Percentiles rank a stretch among this genome's conserved stretches.
phyloP scores from a whole-genome alignment of 1,284 basidiomycete genomes.

The Sutorius eximius region DNA sequence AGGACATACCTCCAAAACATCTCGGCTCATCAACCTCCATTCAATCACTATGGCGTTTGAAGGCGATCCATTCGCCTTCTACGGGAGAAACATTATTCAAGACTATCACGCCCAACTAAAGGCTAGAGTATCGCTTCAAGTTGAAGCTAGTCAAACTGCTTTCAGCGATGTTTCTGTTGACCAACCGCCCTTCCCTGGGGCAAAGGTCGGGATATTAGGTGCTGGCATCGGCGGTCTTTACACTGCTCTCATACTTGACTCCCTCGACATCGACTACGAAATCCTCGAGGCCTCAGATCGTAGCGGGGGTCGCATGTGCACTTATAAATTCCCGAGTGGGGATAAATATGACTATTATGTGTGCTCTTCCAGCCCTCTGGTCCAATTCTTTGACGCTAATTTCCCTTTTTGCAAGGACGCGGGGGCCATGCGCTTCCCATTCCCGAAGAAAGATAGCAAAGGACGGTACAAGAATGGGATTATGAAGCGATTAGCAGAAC shows the following conservation, averaged over 20 bases:
- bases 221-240: constrained; percentile 40
- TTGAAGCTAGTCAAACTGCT: background rate
- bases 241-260: constrained; percentile 35
- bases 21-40: background rate
- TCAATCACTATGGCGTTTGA: background rate
- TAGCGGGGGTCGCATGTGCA: constrained; percentile 37
- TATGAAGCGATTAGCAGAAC: constrained; percentile 35
- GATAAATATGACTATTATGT: constrained; percentile 19
- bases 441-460: constrained; percentile 14
- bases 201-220: constrained; percentile 20
- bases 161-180: background rate
- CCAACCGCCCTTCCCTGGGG: background rate
- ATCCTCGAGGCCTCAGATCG: constrained; percentile 35
- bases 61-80: constrained; percentile 10
- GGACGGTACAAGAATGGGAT: constrained; percentile 22
- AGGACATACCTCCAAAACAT: background rate
- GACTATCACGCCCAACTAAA: constrained; percentile 8
- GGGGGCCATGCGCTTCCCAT: constrained; percentile 36
- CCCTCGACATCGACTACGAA: constrained; percentile 33
- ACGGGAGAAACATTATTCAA: constrained; percentile 9
- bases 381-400: background rate
- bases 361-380: background rate
- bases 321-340: constrained; percentile 30
- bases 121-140: background rate
- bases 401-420: constrained; percentile 16